These are phyloP conservation scores for Hyphopichia fennica DNA, from an alignment of 1,139 yeast genomes.

Conservation along the genomic window DNA sequence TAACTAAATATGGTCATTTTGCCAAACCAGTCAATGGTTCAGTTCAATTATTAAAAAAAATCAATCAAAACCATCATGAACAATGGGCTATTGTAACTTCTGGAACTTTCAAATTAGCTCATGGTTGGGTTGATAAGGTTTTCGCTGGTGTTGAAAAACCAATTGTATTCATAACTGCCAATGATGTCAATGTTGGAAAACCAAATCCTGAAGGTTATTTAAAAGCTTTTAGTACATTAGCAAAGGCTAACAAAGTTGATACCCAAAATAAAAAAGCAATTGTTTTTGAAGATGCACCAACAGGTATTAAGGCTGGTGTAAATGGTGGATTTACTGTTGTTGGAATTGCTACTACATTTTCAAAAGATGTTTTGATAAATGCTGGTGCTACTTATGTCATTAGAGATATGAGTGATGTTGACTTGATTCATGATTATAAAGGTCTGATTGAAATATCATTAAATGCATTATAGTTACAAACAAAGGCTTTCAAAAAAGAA, in stretches of 20 bases:
- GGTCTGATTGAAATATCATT: constrained; percentile 1
- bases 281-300: constrained; percentile 24
- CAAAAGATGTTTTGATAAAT: constrained; percentile 13
- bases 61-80: constrained; percentile 9
- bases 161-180: constrained; percentile 19
- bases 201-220: constrained; percentile 21
- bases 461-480: not conserved
- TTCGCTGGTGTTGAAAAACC: constrained; percentile 12
- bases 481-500: not conserved
- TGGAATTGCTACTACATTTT: constrained; percentile 20
- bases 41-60: constrained; percentile 8
- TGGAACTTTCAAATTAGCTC: constrained; percentile 18
- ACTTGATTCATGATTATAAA: not conserved
- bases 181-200: constrained; percentile 16
- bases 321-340: constrained; percentile 19
- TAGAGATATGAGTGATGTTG: constrained; percentile 1
- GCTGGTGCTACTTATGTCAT: constrained; percentile 21
- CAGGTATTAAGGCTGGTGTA: constrained; percentile 19
- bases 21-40: constrained; percentile 17
- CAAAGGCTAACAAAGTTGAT: constrained; percentile 1
- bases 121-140: constrained; percentile 17
- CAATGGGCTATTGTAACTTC: constrained; percentile 23
- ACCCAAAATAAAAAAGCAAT: constrained; percentile 6
- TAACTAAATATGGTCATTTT: constrained; percentile 16
- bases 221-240: constrained; percentile 12